Evolutionary conservation across 768 basidiomycete species (phyloP).

Genomic region (Leccinum obscurum): DNA sequence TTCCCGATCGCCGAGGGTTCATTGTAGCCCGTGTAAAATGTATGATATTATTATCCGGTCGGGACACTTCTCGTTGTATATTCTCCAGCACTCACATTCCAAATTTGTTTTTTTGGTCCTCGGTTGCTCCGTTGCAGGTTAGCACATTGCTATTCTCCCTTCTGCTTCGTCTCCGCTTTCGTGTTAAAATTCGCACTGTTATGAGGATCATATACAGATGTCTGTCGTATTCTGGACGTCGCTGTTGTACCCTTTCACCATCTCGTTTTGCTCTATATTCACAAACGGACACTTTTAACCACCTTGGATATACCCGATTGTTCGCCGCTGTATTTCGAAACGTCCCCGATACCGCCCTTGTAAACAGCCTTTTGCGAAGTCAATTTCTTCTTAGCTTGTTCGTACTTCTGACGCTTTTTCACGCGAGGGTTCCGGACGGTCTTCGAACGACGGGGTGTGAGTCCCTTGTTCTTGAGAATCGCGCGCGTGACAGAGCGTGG

Average conservation of each 20-base stretch:
- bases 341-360: conserved; percentile 79
- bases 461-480: conserved; percentile 91
- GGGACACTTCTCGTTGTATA: conserved; percentile 14
- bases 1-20: conserved; percentile 15
- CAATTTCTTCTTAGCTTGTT: conserved; percentile 92
- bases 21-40: conserved; percentile 22
- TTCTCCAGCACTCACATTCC: conserved; percentile 6
- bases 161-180: conserved; percentile 2
- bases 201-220: conserved; percentile 15
- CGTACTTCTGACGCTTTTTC: conserved; percentile 92
- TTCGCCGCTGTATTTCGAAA: conserved; percentile 86
- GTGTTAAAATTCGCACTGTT: conserved; percentile 13
- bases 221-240: conserved; percentile 11
- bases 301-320: conserved; percentile 90
- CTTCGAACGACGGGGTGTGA: conserved; percentile 89
- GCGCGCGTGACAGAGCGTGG: conserved; percentile 88
- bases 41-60: conserved; percentile 26
- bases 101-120: conserved; percentile 6
- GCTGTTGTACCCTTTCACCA: conserved; percentile 13
- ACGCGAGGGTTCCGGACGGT: conserved; percentile 94
- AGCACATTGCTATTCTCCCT: conserved; percentile 23
- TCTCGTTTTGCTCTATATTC: conserved; percentile 10
- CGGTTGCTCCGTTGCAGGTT: conserved; percentile 6
- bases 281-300: conserved; percentile 81
- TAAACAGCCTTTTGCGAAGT: conserved; percentile 89